Conservation (phyloP, 2,329 filamentous ascomycete genomes). For the Diaporthe sp. region DNA sequence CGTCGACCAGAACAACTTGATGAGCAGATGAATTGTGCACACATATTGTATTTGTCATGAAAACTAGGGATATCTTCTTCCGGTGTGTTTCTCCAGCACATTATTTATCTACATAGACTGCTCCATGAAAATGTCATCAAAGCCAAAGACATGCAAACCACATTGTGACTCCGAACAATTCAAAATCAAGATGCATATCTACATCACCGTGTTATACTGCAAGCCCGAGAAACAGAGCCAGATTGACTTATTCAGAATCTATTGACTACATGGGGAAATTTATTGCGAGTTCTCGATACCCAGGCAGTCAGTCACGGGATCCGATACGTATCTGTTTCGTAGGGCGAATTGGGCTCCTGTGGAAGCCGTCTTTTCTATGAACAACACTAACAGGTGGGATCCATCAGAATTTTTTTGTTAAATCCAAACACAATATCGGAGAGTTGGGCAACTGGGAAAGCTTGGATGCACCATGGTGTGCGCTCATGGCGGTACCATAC, state of each 20-base stretch:
- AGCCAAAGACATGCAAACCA: not conserved
- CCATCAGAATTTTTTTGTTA: too few species aligned
- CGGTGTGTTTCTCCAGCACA: not conserved
- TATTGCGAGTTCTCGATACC: too few species aligned
- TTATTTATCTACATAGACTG: not conserved
- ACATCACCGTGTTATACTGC: not conserved
- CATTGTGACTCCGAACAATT: not conserved
- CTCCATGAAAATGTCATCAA: not conserved
- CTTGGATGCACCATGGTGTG: not conserved
- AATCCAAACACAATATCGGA: not conserved
- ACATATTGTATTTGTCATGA: not conserved
- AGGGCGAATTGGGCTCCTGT: not conserved
- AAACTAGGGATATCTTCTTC: not conserved
- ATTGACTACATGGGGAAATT: too few species aligned
- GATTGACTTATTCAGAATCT: too few species aligned
- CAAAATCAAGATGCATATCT: not conserved
- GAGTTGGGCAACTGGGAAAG: not conserved
- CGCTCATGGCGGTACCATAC: not conserved
- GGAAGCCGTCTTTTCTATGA: not conserved
- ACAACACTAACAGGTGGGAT: not conserved
- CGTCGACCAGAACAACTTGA: not conserved
- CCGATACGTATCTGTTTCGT: not conserved
- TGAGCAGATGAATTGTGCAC: not conserved
- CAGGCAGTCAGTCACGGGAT: too few species aligned
- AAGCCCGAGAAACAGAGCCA: not conserved